Percentiles rank a stretch among this genome's conserved stretches.
Conservation (phyloP, 495 filamentous ascomycete genomes). For the Penicillium riverlandense region DNA sequence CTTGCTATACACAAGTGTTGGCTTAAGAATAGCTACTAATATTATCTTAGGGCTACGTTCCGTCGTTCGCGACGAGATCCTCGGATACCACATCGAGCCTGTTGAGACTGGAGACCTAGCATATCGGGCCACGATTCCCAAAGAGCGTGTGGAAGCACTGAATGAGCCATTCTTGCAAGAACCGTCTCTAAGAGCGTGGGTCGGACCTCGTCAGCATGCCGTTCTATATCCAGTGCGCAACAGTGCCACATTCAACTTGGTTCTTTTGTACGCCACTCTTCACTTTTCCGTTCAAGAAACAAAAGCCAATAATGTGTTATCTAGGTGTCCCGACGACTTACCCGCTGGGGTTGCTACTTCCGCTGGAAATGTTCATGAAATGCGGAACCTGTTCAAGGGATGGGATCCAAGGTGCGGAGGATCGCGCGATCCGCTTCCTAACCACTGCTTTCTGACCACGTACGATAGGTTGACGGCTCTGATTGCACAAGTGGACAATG, state of each 20-base stretch:
- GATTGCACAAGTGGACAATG: no score
- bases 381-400: no score
- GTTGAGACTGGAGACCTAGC: slow-evolving; percentile 55
- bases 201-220: slow-evolving; percentile 51
- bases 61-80: slow-evolving; percentile 28
- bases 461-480: no score
- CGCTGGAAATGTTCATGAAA: no score
- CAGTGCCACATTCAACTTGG: slow-evolving; percentile 54
- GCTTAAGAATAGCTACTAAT: slow-evolving; percentile 9
- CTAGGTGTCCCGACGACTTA: no score
- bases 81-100: slow-evolving; percentile 29
- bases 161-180: slow-evolving; percentile 7
- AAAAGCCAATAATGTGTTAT: no score
- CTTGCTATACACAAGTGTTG: no score
- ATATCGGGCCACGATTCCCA: slow-evolving; percentile 42
- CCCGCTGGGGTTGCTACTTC: no score
- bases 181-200: slow-evolving; percentile 31
- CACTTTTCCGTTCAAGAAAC: no score
- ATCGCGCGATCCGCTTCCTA: no score
- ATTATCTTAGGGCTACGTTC: slow-evolving; percentile 35
- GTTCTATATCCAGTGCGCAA: slow-evolving; percentile 53
- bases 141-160: slow-evolving; percentile 5
- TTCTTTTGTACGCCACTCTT: slow-evolving; percentile 22
- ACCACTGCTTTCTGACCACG: no score
- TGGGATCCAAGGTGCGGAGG: no score